These are phyloP conservation scores for Penicillium lividum DNA, from an alignment of 495 filamentous ascomycete species.

Conservation along the genomic window DNA sequence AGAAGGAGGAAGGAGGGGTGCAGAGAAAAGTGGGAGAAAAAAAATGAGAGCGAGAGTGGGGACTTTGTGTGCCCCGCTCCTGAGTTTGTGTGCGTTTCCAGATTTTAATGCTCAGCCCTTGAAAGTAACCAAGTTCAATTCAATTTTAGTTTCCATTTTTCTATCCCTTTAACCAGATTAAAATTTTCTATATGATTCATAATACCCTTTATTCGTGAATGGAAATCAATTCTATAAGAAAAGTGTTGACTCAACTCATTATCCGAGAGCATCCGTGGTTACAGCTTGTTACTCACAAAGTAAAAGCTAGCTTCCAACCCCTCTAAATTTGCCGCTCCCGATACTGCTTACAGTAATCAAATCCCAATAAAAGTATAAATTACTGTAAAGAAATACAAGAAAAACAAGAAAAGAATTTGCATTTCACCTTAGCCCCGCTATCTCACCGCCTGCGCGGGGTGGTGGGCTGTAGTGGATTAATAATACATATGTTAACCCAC, in stretches of 20 bases:
- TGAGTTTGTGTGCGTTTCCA: constrained; percentile 29
- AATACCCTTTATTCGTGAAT: not conserved
- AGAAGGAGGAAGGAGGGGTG: constrained; percentile 27
- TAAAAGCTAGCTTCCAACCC: not conserved
- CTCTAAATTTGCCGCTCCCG: not conserved
- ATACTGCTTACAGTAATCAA: not conserved
- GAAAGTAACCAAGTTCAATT: too few species aligned
- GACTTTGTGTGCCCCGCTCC: constrained; percentile 28
- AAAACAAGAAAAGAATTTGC: not conserved
- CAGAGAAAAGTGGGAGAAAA: constrained; percentile 36
- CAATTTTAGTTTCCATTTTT: too few species aligned
- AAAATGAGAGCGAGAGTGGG: constrained; percentile 41
- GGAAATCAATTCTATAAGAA: not conserved
- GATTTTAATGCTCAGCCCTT: not conserved
- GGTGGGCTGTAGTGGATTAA: constrained; percentile 10
- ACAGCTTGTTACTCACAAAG: not conserved
- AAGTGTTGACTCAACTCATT: not conserved
- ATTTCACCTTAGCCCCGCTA: constrained; percentile 6
- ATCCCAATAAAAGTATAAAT: not conserved
- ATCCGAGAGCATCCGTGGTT: constrained; percentile 10
- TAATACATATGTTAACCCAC: constrained; percentile 5
- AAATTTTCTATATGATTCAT: not conserved
- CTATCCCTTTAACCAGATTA: not conserved
- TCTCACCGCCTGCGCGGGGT: constrained; percentile 15
- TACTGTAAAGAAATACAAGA: not conserved